Evolutionary conservation across 2,329 filamentous ascomycete genomes (phyloP).

Genomic region (Aspergillus sp.): DNA sequence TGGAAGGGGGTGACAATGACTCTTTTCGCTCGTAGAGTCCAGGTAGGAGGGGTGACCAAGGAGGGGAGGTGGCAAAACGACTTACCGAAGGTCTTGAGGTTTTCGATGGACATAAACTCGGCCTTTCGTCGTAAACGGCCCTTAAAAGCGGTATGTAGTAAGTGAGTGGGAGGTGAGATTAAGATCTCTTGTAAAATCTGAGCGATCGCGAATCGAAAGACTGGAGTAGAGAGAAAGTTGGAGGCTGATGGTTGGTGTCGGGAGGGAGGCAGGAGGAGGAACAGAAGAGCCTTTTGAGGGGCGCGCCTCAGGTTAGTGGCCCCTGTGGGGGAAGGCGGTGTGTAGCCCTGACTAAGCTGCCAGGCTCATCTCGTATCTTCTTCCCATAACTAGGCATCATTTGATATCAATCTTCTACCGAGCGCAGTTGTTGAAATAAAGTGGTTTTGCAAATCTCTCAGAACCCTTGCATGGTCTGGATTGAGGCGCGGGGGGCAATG

Average conservation of each 20-base stretch:
- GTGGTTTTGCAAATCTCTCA: background rate
- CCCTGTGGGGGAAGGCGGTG: slow-evolving; percentile 30
- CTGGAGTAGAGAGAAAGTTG: background rate
- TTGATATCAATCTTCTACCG: background rate
- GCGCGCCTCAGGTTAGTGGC: slow-evolving; percentile 14
- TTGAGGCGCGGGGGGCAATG: no score
- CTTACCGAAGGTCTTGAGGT: slow-evolving; percentile 92
- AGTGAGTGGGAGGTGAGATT: slow-evolving; percentile 25
- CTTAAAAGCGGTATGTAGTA: slow-evolving; percentile 35
- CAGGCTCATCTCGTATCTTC: no score
- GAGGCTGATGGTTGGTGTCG: slow-evolving; percentile 9
- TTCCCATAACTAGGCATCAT: background rate
- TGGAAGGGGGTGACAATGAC: no score
- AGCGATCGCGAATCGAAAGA: slow-evolving; percentile 14
- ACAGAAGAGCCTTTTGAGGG: slow-evolving; percentile 33
- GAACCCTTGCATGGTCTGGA: no score
- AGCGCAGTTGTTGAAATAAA: no score
- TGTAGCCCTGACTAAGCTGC: slow-evolving; percentile 19
- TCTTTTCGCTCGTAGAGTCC: background rate
- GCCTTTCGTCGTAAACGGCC: slow-evolving; percentile 55
- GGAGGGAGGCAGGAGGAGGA: slow-evolving; percentile 22
- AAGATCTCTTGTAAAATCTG: slow-evolving; percentile 23
- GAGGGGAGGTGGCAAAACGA: slow-evolving; percentile 29
- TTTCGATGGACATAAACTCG: slow-evolving; percentile 99
- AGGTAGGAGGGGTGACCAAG: background rate